Evolutionary conservation across 164 flowering plant genomes (phyloP).

Genomic region (Sedum album): DNA sequence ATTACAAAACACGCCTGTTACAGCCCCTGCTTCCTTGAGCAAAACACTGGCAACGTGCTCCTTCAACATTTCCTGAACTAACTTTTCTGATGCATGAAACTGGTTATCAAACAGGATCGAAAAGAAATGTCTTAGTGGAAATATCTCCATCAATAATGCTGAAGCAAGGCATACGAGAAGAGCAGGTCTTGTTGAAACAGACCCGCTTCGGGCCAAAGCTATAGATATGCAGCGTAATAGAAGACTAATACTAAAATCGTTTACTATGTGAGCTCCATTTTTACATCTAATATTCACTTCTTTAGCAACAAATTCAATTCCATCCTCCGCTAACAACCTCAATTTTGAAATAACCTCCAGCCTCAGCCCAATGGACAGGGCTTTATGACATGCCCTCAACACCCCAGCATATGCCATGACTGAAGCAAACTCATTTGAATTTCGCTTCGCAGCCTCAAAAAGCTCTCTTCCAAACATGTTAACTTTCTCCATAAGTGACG

Average conservation of each 20-base stretch:
- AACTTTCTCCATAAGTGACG: constrained; percentile 32
- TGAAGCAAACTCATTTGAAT: constrained; percentile 37
- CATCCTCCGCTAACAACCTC: constrained; percentile 42
- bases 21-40: constrained; percentile 81
- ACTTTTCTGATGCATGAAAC: not conserved
- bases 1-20: constrained; percentile 68
- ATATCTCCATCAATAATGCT: constrained; percentile 54
- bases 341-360: constrained; percentile 23
- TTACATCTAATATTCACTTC: constrained; percentile 29
- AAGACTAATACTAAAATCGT: constrained; percentile 26
- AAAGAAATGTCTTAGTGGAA: constrained; percentile 56
- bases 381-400: constrained; percentile 46
- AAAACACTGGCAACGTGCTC: constrained; percentile 41
- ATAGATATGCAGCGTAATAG: constrained; percentile 56
- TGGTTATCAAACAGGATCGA: constrained; percentile 17
- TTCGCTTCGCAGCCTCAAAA: constrained; percentile 18
- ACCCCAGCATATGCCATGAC: constrained; percentile 75
- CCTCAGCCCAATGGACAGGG: constrained; percentile 17
- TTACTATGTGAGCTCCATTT: constrained; percentile 5
- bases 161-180: constrained; percentile 48
- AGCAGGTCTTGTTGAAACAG: constrained; percentile 30
- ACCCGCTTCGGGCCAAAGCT: constrained; percentile 62
- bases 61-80: constrained; percentile 28
- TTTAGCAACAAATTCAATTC: constrained; percentile 38
- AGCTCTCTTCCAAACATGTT: constrained; percentile 21